A percentile compares a stretch with the other conserved stretches of the same genome.
Evolutionary conservation across 768 basidiomycete genomes (phyloP).

Genomic region (Nidularia pulvinata): DNA sequence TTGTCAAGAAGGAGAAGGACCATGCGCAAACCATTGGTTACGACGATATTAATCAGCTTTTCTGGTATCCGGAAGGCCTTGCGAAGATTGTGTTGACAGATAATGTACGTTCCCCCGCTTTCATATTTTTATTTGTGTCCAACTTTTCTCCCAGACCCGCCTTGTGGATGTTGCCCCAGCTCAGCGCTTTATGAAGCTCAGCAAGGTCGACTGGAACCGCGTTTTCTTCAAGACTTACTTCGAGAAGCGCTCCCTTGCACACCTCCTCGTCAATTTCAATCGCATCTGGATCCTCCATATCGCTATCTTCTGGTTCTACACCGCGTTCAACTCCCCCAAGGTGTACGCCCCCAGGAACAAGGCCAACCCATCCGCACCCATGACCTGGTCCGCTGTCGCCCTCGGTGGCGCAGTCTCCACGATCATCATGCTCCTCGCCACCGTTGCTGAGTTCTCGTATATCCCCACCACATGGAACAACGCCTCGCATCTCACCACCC

Average conservation of each 20-base stretch:
- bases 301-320: conserved; percentile 95
- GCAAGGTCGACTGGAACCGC: conserved; percentile 89
- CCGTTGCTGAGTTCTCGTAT: conserved; percentile 93
- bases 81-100: conserved; percentile 89
- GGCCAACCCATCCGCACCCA: conserved; percentile 72
- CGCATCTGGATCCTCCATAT: conserved; percentile 98
- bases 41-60: conserved; percentile 98
- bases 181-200: conserved; percentile 92
- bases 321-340: conserved; percentile 94
- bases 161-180: conserved; percentile 90
- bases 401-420: conserved; percentile 97
- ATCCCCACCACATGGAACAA: conserved; percentile 99
- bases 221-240: conserved; percentile 99
- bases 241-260: conserved; percentile 92
- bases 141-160: conserved; percentile 58
- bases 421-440: conserved; percentile 91
- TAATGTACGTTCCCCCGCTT: conserved; percentile 51
- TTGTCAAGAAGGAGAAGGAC: conserved; percentile 91
- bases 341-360: conserved; percentile 80
- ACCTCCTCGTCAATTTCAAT: conserved; percentile 98
- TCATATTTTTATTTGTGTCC: conserved; percentile 1
- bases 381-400: conserved; percentile 95
- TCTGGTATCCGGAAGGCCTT: conserved; percentile 99
- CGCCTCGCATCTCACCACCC: conserved; percentile 93
- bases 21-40: conserved; percentile 98